Conservation (phyloP, 176 grass and related monocot species). For the Leersia perrieri region DNA sequence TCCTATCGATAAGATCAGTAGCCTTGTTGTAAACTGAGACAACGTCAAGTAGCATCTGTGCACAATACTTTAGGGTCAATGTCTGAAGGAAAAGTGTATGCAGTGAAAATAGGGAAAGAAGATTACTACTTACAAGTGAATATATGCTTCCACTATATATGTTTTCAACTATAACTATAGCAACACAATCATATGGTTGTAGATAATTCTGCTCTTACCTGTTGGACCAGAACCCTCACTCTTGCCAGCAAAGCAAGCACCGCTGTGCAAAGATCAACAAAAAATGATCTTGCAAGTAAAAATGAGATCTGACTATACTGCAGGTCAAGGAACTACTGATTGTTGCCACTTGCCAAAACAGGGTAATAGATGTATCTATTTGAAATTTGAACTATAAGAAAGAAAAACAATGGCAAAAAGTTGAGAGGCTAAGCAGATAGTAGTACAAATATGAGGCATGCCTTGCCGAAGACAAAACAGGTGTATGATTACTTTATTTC, state of each 20-base stretch:
- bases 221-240: conserved; percentile 72
- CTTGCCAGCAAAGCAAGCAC: conserved; percentile 76
- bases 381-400: too few species aligned
- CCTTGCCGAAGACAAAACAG: neutral
- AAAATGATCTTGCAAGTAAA: conserved; percentile 92
- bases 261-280: conserved; percentile 61
- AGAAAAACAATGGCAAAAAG: neutral
- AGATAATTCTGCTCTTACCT: conserved; percentile 50
- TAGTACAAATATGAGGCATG: neutral
- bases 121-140: neutral
- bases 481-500: neutral
- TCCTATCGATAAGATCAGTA: conserved; percentile 64
- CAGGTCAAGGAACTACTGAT: conserved; percentile 52
- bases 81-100: conserved; percentile 5
- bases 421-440: neutral
- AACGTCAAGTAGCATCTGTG: conserved; percentile 78
- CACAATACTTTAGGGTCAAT: conserved; percentile 8
- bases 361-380: neutral
- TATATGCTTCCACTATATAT: conserved; percentile 19
- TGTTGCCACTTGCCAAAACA: conserved; percentile 10
- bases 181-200: neutral
- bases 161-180: neutral
- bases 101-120: conserved; percentile 11
- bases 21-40: conserved; percentile 77
- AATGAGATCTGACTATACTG: conserved; percentile 71